Percentiles rank a stretch among this genome's conserved stretches.
Evolutionary conservation across 306 rosid genomes (phyloP).

Genomic region (Begonia masoniana): DNA sequence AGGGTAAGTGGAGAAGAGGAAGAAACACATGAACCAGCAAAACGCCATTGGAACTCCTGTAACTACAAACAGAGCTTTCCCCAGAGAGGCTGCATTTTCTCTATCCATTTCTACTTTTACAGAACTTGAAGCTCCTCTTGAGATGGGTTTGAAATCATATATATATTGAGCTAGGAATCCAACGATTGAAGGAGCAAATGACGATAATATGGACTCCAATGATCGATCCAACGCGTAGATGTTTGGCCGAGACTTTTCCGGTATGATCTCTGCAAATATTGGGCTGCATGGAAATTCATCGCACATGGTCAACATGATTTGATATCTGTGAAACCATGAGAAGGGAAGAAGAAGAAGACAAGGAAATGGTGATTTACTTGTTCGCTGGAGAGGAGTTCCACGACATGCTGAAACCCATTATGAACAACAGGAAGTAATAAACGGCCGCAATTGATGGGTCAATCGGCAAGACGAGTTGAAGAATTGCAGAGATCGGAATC

Average conservation of each 20-base stretch:
- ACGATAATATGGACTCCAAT: constrained; percentile 51
- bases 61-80: constrained; percentile 65
- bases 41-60: constrained; percentile 55
- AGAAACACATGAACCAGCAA: constrained; percentile 52
- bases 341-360: too few species aligned
- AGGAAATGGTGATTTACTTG: background rate
- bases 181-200: constrained; percentile 78
- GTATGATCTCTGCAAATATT: constrained; percentile 93
- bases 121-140: constrained; percentile 41
- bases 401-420: background rate
- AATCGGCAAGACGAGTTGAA: background rate
- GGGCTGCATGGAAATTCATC: constrained; percentile 38
- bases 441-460: background rate
- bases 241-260: constrained; percentile 66
- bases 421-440: background rate
- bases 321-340: too few species aligned
- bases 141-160: constrained; percentile 52
- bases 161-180: constrained; percentile 68
- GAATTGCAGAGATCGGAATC: background rate
- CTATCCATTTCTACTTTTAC: constrained; percentile 47
- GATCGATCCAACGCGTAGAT: constrained; percentile 74
- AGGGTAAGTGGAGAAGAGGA: constrained; percentile 69
- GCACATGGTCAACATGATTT: background rate
- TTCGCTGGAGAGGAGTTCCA: background rate
- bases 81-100: constrained; percentile 65